Evolutionary conservation across 805 yeast genomes (phyloP).

Genomic region (Candida qinlingensis): DNA sequence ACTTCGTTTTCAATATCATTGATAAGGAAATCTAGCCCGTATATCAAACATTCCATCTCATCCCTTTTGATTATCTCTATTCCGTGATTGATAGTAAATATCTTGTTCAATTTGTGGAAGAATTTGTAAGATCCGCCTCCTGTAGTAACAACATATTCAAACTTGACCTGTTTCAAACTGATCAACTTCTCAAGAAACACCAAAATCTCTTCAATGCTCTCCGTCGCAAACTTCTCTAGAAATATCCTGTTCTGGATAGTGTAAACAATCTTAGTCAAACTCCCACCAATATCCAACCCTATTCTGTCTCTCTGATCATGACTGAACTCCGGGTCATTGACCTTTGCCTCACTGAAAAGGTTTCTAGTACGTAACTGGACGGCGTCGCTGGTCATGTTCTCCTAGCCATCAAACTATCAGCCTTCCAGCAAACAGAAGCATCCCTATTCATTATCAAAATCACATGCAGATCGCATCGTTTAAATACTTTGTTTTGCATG

Average conservation of each 20-base stretch:
- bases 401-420: no score
- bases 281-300: constrained; percentile 80
- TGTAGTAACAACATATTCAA: constrained; percentile 72
- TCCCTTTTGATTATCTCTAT: constrained; percentile 51
- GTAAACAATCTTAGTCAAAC: constrained; percentile 84
- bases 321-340: background rate
- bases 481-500: background rate
- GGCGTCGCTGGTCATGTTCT: constrained; percentile 1
- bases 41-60: constrained; percentile 92
- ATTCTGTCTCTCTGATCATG: constrained; percentile 3
- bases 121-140: constrained; percentile 96
- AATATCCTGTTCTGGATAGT: constrained; percentile 46
- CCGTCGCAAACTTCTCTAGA: constrained; percentile 56
- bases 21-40: constrained; percentile 86
- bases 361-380: background rate
- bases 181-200: constrained; percentile 47
- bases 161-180: constrained; percentile 31
- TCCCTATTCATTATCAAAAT: no score
- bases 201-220: constrained; percentile 52
- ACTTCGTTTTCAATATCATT: constrained; percentile 89
- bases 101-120: constrained; percentile 48
- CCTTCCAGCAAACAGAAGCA: no score
- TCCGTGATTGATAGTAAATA: constrained; percentile 7
- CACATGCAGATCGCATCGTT: background rate
- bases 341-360: no score